phyloP scores from a whole-genome alignment of 2,329 filamentous ascomycete genomes.

The Neopestalotiopsis sp. region DNA sequence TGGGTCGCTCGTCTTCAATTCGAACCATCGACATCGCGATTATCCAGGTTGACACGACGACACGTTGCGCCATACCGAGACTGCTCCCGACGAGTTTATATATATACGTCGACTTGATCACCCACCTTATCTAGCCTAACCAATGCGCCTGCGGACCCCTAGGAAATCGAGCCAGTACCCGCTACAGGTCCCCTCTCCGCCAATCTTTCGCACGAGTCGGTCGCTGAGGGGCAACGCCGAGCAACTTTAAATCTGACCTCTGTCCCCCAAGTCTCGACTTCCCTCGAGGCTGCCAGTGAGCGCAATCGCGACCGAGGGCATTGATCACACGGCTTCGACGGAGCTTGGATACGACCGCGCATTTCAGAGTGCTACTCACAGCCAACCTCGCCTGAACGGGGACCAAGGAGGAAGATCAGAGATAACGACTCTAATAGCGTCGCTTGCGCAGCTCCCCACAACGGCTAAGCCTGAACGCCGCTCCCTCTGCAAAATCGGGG shows the following conservation, averaged over 20 bases:
- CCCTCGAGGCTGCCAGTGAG: neutral
- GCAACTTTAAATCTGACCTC: conserved; percentile 6
- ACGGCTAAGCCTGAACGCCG: neutral
- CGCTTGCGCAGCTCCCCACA: neutral
- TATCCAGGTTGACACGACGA: neutral
- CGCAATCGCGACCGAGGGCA: neutral
- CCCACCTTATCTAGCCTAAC: neutral
- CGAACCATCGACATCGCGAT: neutral
- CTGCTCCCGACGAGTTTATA: neutral
- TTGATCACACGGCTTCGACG: neutral
- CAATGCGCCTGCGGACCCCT: neutral
- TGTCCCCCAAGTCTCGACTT: neutral
- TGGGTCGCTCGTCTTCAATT: neutral
- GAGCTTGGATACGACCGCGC: neutral
- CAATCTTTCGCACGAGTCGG: conserved; percentile 11
- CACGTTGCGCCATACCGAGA: neutral
- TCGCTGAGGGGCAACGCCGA: conserved; percentile 2
- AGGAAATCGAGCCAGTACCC: neutral
- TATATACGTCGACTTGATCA: neutral
- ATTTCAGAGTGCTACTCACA: neutral
- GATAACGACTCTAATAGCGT: neutral
- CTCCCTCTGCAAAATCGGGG: neutral
- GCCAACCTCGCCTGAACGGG: neutral
- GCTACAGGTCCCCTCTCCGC: conserved; percentile 11
- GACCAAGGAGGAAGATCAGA: neutral